Evolutionary conservation across 2,329 filamentous ascomycete genomes (phyloP), one percentile per base, ranked within the genome.

Genomic region (Colletotrichum agaves): DNA sequence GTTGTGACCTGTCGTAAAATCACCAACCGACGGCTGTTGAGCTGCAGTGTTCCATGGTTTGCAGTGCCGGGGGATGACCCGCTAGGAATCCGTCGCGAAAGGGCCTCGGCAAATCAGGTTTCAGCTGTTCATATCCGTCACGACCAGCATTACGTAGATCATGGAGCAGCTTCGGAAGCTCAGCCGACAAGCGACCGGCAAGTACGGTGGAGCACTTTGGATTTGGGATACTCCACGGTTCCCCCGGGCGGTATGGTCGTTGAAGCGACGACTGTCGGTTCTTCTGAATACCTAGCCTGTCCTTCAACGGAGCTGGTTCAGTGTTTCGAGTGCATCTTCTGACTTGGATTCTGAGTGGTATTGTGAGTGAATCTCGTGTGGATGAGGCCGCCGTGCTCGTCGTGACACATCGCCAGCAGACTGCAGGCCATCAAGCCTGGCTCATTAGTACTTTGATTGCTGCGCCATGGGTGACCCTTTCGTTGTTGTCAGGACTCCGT

Each of bases 81-180:
- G 23, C 35, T 6, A 0, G 3, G 19, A 12, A 21, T 39, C 35
- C 15, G 47, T 43, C 43, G 19, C 19, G n/a, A 12, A 43, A 10
- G 19, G 12, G 7, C 4, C 4, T 3, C 1, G 27, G 6, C 62
- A 39, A 65, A 55, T 61, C 46, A 61, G 27, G 4, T 11, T n/a
- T 5, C 5, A 33, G 10, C 15, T 33, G 33, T 8, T 13, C 0
- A 23, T 37, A 27, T 7, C 37, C 17, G 27, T 61, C 61, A 46
- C 27, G 56, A 44, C 52, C 44, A 47, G 27, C 56, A 46, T 61
- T 39, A 46, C 39, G 62, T 56, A 61, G 56, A 64, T 65, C 62
- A 39, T 53, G 19, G 46, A 39, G 46, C 21, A 59, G 35, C 37
- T 59, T 55, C 62, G 62, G 62, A 27, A 35, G 7, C 5, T 6